These are phyloP conservation scores for Spencermartinsiella europaea DNA, from an alignment of 805 yeast species.

Conservation along the genomic window DNA sequence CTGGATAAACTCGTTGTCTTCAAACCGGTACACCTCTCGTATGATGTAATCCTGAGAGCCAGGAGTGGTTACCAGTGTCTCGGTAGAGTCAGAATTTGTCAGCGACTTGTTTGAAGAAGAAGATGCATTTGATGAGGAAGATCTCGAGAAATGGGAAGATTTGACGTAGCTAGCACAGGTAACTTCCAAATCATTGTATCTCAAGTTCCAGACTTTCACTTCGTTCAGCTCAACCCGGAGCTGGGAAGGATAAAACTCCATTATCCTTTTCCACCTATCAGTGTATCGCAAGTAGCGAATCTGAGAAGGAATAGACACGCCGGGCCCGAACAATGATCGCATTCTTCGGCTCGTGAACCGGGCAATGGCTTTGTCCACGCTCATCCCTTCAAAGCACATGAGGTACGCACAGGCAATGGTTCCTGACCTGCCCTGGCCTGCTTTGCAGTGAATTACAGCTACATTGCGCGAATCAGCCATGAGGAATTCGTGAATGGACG, in stretches of 20 bases:
- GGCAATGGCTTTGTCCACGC: slow-evolving; percentile 44
- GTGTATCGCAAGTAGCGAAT: slow-evolving; percentile 60
- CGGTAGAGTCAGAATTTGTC: neutral
- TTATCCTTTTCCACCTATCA: slow-evolving; percentile 27
- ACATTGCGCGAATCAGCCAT: slow-evolving; percentile 36
- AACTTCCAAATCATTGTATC: slow-evolving; percentile 22
- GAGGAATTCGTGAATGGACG: slow-evolving; percentile 44
- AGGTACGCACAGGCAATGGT: slow-evolving; percentile 65
- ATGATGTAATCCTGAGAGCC: neutral
- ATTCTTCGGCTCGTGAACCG: slow-evolving; percentile 56
- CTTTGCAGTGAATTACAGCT: slow-evolving; percentile 78
- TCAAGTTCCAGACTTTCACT: slow-evolving; percentile 15
- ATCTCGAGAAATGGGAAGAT: neutral
- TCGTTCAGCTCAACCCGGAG: slow-evolving; percentile 17
- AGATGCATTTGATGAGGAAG: neutral
- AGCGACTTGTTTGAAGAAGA: neutral
- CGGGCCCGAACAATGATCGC: slow-evolving; percentile 50
- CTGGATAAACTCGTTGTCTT: slow-evolving; percentile 15
- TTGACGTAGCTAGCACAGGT: slow-evolving; percentile 15
- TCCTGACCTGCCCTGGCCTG: slow-evolving; percentile 92
- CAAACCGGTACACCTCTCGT: slow-evolving; percentile 1
- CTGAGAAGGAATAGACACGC: slow-evolving; percentile 71
- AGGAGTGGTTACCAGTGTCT: neutral
- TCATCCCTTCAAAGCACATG: slow-evolving; percentile 42
- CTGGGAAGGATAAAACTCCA: neutral